Evolutionary conservation across 306 rosid genomes (phyloP), one percentile per base, ranked within the genome.

Genomic region (Clitoria ternatea): DNA sequence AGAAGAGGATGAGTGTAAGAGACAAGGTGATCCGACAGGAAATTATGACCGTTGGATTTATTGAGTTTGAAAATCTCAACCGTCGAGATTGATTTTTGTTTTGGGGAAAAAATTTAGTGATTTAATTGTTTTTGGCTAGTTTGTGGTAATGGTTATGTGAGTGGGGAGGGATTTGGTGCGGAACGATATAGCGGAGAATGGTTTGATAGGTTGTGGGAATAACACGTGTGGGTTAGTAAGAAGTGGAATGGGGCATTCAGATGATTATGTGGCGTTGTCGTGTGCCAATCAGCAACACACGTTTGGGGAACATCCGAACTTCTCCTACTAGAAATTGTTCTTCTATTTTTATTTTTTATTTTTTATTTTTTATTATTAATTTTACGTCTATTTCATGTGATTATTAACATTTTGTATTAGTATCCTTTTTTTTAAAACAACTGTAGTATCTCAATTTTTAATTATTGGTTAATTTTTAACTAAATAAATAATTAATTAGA

Each of bases 11-110:
- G 0, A n/a, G 61, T 22, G 36, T 24, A 11, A 67, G 77, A 66
- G 57, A 62, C 70, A 35, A 30, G 29, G 67, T 48, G 68, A 62
- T 42, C 77, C 12, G 47, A 80, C 74, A 65, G 66, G 72, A 30
- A 69, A 40, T 62, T 0, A 1, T 1, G n/a, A 22, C 91, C 90
- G 97, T 88, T 53, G 9, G 93, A 85, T 93, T 47, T 43, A 37
- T 3, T 23, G n/a, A 0, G 63, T 3, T 3, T 29, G 47, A 18
- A 23, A 57, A 90, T 86, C 79, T 14, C 2, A n/a, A 62, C 92
- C 69, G 86, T 83, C 17, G 3, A 81, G 19, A 20, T 44, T 42
- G 66, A 7, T 2, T 69, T 32, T 9, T 9, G 0, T 22, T 50
- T 69, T 55, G 1, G 18, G 1, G 11, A 60, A 3, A 1, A 42